A percentile compares a stretch with the other conserved stretches of the same genome.
These are phyloP conservation scores for Mentha longifolia DNA, from an alignment of 257 asterid genomes.

Conservation along the genomic window DNA sequence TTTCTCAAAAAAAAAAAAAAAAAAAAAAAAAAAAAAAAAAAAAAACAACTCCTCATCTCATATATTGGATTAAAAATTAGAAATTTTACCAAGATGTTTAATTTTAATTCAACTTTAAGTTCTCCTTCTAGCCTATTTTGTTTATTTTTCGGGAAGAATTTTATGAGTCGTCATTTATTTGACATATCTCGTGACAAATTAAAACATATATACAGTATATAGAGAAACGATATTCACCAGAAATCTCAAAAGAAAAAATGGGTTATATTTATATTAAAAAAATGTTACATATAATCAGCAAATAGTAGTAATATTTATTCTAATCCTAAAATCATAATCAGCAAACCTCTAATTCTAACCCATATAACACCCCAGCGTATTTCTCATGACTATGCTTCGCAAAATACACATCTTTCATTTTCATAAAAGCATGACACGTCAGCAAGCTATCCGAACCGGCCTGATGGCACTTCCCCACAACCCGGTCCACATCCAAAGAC, in stretches of 20 bases:
- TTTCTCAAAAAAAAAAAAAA: no score
- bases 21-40: no score
- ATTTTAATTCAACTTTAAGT: no score
- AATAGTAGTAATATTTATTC: neutral
- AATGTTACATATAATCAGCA: neutral
- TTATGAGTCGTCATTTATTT: no score
- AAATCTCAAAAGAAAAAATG: neutral
- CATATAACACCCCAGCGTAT: slow-evolving; percentile 51
- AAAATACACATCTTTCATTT: slow-evolving; percentile 47
- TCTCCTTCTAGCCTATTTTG: no score
- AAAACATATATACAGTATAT: no score
- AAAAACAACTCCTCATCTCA: no score
- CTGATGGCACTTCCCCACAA: slow-evolving; percentile 52
- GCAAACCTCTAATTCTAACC: slow-evolving; percentile 50
- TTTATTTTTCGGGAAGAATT: no score
- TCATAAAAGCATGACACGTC: slow-evolving; percentile 60
- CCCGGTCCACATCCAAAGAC: slow-evolving; percentile 45
- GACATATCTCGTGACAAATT: no score
- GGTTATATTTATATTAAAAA: neutral
- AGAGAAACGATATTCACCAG: no score
- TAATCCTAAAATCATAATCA: neutral
- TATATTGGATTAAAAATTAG: no score
- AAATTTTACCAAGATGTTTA: no score
- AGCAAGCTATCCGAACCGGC: slow-evolving; percentile 68
- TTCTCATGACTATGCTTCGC: slow-evolving; percentile 30